A percentile compares a stretch with the other conserved stretches of the same genome.
Conservation (phyloP, 2,329 filamentous ascomycete species). For the Fusarium agapanthi region DNA sequence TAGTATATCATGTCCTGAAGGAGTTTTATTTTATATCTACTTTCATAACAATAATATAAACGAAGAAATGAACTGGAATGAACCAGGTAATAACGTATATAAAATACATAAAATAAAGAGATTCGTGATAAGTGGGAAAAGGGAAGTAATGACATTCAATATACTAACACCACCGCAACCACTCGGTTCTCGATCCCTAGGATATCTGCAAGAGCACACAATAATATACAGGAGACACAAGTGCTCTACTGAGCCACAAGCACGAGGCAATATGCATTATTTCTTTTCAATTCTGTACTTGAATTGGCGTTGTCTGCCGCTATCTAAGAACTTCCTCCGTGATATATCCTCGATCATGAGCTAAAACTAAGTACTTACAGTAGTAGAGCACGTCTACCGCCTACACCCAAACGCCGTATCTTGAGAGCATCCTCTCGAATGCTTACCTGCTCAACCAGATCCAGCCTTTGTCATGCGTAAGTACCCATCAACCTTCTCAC, state of each 20-base stretch:
- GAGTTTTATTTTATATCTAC: background rate
- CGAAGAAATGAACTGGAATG: background rate
- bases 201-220: background rate
- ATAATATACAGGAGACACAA: background rate
- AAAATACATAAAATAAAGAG: background rate
- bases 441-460: conserved; percentile 25
- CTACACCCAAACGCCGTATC: conserved; percentile 42
- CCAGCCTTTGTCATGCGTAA: conserved; percentile 33
- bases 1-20: background rate
- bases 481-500: conserved; percentile 21
- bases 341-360: conserved; percentile 15
- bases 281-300: background rate
- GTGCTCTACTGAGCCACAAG: background rate
- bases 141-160: background rate
- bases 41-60: background rate
- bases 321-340: conserved; percentile 24
- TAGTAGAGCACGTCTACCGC: conserved; percentile 28
- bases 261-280: background rate
- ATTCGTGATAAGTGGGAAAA: background rate
- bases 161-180: background rate
- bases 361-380: conserved; percentile 16
- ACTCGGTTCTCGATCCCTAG: background rate
- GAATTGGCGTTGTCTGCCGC: background rate
- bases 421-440: conserved; percentile 28
- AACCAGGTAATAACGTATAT: background rate